Base-by-base conservation (phyloP, 2,329 filamentous ascomycete species). In the Fusarium coffeatum region DNA sequence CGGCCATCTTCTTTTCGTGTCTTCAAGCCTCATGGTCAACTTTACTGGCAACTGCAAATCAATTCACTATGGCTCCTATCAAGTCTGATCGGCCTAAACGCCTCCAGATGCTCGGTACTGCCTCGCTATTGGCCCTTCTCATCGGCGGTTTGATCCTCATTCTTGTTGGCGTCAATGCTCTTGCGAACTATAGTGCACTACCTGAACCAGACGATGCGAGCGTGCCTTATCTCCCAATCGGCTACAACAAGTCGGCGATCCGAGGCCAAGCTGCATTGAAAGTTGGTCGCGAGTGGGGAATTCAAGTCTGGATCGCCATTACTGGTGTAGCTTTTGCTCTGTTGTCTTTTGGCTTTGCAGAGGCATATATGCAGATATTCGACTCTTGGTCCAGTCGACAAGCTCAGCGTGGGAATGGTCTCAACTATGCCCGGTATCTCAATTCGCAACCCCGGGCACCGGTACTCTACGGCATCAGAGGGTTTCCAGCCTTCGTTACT, bases 371-470 rank as follows among this genome's bases (percentile, higher is more conserved):
- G 22, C 57, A 60, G 30, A 10, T 59, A 13, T 60, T 60, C 20
- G 57, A 59, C 27, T 18, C 54, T 40, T 60, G 57, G 54, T 46
- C 54, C 25, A 41, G 54, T 30, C 32, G 42, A 32, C 42, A 59
- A 22, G 57, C 57, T 49, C 41, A 22, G 18, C 27, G 12, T 18
- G 28, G 22, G 5, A 48, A 27, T n/a, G 42, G 54, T 10, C 57
- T 59, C 25, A 42, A 60, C 54, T 60, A 59, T 49, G 34, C 55
- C 15, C 58, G 42, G 9, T 59, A 59, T 42, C 58, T 42, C 55
- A 59, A 59, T 8, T 60, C 58, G 6, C 58, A 59, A 9, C 25
- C 55, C 11, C 55, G 34, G 10, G 43, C 55, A 37, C 37, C 55
- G 18, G 28, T 59, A 20, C 16, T 27, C 8, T 59, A 59, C 12